Percentiles rank a stretch among this genome's conserved stretches.
Conservation (phyloP, 1,284 basidiomycete species). For the Hortiboletus rubellus region DNA sequence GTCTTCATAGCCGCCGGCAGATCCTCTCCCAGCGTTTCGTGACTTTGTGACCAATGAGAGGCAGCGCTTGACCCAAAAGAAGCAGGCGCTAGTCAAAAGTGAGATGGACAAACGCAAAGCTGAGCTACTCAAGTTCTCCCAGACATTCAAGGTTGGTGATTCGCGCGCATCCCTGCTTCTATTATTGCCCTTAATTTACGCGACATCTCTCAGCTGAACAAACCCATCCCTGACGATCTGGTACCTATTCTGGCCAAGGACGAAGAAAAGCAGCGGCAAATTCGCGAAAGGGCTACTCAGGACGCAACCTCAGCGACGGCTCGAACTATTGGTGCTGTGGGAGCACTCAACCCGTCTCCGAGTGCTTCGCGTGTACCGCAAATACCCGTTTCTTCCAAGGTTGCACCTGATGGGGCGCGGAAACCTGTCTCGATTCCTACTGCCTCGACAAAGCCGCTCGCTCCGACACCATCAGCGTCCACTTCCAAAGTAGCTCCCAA, state of each 20-base stretch:
- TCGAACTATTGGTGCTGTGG: conserved; percentile 59
- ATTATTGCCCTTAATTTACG: background rate
- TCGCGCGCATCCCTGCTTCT: background rate
- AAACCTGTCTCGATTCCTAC: conserved; percentile 37
- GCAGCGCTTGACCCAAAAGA: conserved; percentile 85
- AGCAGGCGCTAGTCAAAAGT: conserved; percentile 85
- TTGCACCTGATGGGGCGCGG: conserved; percentile 27
- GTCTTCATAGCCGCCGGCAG: conserved; percentile 56
- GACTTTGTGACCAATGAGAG: conserved; percentile 90
- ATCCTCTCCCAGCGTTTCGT: conserved; percentile 77
- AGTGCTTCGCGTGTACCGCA: conserved; percentile 38
- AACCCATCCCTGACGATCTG: conserved; percentile 92
- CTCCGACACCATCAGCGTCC: conserved; percentile 29
- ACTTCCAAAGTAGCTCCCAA: conserved; percentile 36
- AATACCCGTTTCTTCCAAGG: conserved; percentile 26
- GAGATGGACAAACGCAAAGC: conserved; percentile 94
- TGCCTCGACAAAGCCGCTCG: conserved; percentile 37
- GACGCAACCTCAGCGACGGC: conserved; percentile 67
- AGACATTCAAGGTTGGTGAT: conserved; percentile 81
- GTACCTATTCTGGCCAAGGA: conserved; percentile 92
- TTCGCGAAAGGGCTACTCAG: conserved; percentile 71
- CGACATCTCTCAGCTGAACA: conserved; percentile 65
- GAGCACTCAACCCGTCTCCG: conserved; percentile 37
- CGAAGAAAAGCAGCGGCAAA: conserved; percentile 81
- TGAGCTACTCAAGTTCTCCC: conserved; percentile 89